phyloP scores from a whole-genome alignment of 2,329 filamentous ascomycete genomes.

The Triangularia setosa region DNA sequence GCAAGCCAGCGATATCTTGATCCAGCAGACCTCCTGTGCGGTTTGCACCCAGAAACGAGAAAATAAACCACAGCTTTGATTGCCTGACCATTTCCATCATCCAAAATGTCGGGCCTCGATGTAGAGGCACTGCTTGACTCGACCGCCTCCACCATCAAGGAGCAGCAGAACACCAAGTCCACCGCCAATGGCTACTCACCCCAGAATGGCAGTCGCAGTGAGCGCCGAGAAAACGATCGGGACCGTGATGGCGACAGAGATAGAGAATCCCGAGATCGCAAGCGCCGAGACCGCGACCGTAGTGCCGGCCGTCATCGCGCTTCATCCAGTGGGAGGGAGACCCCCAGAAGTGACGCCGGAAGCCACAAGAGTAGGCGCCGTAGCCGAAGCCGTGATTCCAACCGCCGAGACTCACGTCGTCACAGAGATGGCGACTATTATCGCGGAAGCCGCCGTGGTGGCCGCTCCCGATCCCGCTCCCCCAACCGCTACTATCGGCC shows the following conservation, averaged over 20 bases:
- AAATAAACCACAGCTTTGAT: neutral
- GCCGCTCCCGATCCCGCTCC: slow-evolving; percentile 68
- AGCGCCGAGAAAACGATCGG: slow-evolving; percentile 37
- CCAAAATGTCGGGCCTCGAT: slow-evolving; percentile 64
- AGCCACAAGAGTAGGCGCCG: slow-evolving; percentile 79
- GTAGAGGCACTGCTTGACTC: slow-evolving; percentile 90
- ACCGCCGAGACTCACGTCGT: slow-evolving; percentile 68
- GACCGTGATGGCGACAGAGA: slow-evolving; percentile 43
- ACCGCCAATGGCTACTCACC: slow-evolving; percentile 55
- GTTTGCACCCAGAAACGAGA: neutral
- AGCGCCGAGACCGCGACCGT: slow-evolving; percentile 45
- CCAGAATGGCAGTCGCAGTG: slow-evolving; percentile 35
- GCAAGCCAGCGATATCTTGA: neutral
- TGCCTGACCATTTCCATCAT: neutral
- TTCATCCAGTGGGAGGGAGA: slow-evolving; percentile 52
- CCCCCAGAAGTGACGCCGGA: slow-evolving; percentile 70
- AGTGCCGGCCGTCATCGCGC: slow-evolving; percentile 56
- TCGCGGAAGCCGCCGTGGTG: slow-evolving; percentile 57
- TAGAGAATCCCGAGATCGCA: slow-evolving; percentile 51
- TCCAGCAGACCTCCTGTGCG: neutral
- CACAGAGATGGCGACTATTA: slow-evolving; percentile 73
- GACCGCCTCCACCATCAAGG: slow-evolving; percentile 56
- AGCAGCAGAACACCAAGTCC: slow-evolving; percentile 44
- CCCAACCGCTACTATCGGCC: slow-evolving; percentile 58
- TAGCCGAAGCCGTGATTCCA: slow-evolving; percentile 74